Evolutionary conservation across 495 filamentous ascomycete species (phyloP), one percentile per base, ranked within the genome.

Genomic region (Immersiella caudata): DNA sequence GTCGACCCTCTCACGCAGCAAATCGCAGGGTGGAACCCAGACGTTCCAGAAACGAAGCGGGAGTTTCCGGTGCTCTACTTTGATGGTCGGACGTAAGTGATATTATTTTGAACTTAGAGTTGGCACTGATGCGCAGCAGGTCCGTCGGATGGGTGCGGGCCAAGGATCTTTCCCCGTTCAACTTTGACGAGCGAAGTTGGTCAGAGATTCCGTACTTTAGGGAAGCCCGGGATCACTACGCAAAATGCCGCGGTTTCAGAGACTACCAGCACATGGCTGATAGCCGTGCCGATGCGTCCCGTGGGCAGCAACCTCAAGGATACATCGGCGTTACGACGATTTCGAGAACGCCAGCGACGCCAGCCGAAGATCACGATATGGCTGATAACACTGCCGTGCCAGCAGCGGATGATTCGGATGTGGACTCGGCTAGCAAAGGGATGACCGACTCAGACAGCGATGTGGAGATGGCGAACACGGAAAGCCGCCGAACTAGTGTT

Each of bases 41-140:
- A 76, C 0, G 83, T 78, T 50, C 75, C 79, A 62, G 73, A 78
- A 21, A 68, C 55, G 20, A 70, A 70, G 60, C 76, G 81, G 20
- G 79, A 76, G 49, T 83, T 83, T 26, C 79, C 81, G 0, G 79
- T 81, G 5, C 72, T 79, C 70, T 81, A 78, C 56, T 79, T 80
- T 25, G 81, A 84, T 68, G 24, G 27, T 14, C 29, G 62, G 2
- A 60, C 18, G 76, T 72, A 66, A 67, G 74, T 62, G 14, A 60
- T 5, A 3, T 20, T 33, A 35, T 3, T 25, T 24, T 55, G 3
- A 14, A 18, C 11, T 6, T 2, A 46, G 40, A 18, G 2, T 46
- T 14, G 40, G 40, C 14, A 50, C 70, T 69, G 59, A 70, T 33
- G 14, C 63, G 62, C 20, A 57, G 52, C 36, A 73, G 67, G 14